Evolutionary conservation across 2,329 filamentous ascomycete genomes (phyloP), one percentile per base, ranked within the genome.

Genomic region (Epichloe bromicola): DNA sequence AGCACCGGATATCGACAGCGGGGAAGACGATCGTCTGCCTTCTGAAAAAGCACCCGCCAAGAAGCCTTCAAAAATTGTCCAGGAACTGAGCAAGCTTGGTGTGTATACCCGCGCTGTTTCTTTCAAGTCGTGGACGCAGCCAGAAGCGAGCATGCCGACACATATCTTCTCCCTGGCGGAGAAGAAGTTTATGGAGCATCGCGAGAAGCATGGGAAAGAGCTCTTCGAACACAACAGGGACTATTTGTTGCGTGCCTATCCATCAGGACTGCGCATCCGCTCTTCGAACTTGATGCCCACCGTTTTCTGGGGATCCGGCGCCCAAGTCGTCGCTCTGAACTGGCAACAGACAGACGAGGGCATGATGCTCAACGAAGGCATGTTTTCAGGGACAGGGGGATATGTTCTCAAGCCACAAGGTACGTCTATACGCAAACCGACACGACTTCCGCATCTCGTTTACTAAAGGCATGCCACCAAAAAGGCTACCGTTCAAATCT

Each of bases 351-450:
- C 86, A 66, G 89, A 96, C 61, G 85, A 88, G 58, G 89, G 88
- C 34, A 94, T 94, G 83, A 96, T 96, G 91, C 76, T 95, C 14
- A 96, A 96, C 62, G 83, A 93, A 62, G 90, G 81, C 58, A 93
- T 95, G 88, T 95, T 95, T 66, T 78, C 81, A 2, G 86, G 84
- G 11, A 87, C 86, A 0, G 75, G 76, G n/a, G 90, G 90, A 20
- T 96, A 89, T 72, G 82, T 93, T 2, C 73, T 95, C 40, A 96
- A 96, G 66, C 90, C 90, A 0, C 70, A 77, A 56, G 86, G 85
- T 74, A 61, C 42, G 60, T 34, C 20, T 45, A 15, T 30, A 2
- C 39, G 10, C 4, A 8, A 48, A 3, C n/a, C 15, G 30, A 10
- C 30, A 11, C 30, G 11, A 30, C 5, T 17, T 40, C 23, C 12